Base-by-base conservation (phyloP, 768 basidiomycete genomes). In the Tricholoma furcatifolium region DNA sequence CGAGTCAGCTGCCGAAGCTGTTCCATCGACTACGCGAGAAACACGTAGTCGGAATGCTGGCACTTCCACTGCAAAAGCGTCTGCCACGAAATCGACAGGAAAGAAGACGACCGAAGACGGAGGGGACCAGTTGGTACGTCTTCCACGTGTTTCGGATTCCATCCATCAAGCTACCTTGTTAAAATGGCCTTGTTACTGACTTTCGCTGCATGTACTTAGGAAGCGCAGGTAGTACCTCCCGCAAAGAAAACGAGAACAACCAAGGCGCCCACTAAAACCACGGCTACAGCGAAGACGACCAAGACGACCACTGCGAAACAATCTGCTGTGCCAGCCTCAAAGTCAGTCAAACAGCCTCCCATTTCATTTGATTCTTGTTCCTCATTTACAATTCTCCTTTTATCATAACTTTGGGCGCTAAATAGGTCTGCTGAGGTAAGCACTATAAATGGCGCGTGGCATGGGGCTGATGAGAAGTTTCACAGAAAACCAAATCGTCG, bases 11-110 rank as follows among this genome's bases (percentile, higher is more conserved):
- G 67, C 65, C 32, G 65, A 60, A 52, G 62, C 65, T 15, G 40
- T 73, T 31, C 56, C 74, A 30, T 66, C 76, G 56, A 68, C 42
- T 34, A 27, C 78, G 60, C 76, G 78, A 65, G 61, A 72, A 31
- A 78, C 77, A 32, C 76, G 73, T 47, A 76, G 73, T n/a, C n/a
- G n/a, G n/a, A n/a, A n/a, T 55, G 61, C 75, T 36, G 75, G 76
- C 53, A 65, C 47, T 17, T 41, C 58, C 40, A 63, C 60, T 24
- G 62, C 65, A 52, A 60, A 54, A 53, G 68, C 62, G 53, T 62
- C 70, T 43, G 56, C 56, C 24, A 59, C 56, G 20, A 69, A 67
- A 53, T 57, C 66, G 40, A 57, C 60, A 11, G 51, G 58, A 21
- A 67, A 64, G 56, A 69, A 65, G 50, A 51, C 55, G 23, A 51